These are phyloP conservation scores for Fagopyrum esculentum DNA, from an alignment of 148 eudicot species.

Conservation along the genomic window DNA sequence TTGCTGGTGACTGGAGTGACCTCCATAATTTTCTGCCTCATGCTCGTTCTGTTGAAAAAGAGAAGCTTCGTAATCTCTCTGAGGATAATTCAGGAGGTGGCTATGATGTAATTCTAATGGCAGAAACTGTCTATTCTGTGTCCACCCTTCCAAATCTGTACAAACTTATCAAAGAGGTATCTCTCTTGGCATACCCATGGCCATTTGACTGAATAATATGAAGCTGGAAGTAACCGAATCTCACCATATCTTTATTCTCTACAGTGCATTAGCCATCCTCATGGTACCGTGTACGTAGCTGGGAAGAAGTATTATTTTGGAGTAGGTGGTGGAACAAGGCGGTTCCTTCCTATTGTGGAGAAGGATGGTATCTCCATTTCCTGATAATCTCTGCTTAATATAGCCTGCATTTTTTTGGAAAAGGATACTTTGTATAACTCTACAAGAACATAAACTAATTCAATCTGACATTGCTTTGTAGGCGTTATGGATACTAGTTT, in stretches of 20 bases:
- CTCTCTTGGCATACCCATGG: constrained; percentile 1
- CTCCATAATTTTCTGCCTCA: constrained; percentile 54
- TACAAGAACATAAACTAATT: constrained; percentile 6
- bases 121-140: constrained; percentile 90
- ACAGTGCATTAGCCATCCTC: constrained; percentile 54
- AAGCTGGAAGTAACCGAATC: background rate
- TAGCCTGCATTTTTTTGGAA: background rate
- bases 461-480: constrained; percentile 18
- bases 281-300: constrained; percentile 82
- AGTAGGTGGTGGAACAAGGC: constrained; percentile 95
- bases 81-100: constrained; percentile 19
- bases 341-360: constrained; percentile 69
- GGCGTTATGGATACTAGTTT: constrained; percentile 48
- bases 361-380: constrained; percentile 50
- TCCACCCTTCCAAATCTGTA: constrained; percentile 58
- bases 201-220: background rate
- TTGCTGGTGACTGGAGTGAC: constrained; percentile 93
- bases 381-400: background rate
- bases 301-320: constrained; percentile 97
- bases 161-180: constrained; percentile 71
- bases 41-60: constrained; percentile 18
- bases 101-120: constrained; percentile 94
- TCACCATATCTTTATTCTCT: constrained; percentile 10
- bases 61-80: constrained; percentile 15
- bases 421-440: background rate